Evolutionary conservation across 129 eudicot species (phyloP).

Genomic region (Chrysanthemum makinoi): DNA sequence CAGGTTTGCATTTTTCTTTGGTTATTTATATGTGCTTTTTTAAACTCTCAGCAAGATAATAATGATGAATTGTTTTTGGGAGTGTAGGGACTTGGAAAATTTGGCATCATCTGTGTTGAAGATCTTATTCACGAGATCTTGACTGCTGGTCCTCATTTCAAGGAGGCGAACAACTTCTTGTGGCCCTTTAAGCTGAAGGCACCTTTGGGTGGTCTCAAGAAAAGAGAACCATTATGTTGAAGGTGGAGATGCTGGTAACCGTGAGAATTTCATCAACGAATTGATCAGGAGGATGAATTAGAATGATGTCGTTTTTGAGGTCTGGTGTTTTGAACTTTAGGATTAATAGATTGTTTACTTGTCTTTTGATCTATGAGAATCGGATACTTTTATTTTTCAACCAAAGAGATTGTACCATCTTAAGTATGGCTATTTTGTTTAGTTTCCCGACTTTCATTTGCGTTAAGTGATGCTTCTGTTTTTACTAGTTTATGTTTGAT

Average conservation of each 20-base stretch:
- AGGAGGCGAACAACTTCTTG: slow-evolving; percentile 81
- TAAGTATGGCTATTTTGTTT: slow-evolving; percentile 17
- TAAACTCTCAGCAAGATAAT: neutral
- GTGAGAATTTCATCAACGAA: slow-evolving; percentile 75
- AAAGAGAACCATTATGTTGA: slow-evolving; percentile 86
- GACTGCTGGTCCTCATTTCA: slow-evolving; percentile 87
- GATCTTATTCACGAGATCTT: slow-evolving; percentile 83
- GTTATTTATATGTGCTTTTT: too few relatives aligned
- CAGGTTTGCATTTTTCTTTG: slow-evolving; percentile 37
- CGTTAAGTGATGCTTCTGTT: neutral
- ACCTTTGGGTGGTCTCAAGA: slow-evolving; percentile 75
- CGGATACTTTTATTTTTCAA: slow-evolving; percentile 22
- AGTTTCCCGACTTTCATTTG: slow-evolving; percentile 13
- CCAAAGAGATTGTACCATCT: slow-evolving; percentile 22
- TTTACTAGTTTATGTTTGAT: neutral
- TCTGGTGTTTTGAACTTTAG: slow-evolving; percentile 30
- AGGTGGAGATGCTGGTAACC: slow-evolving; percentile 93
- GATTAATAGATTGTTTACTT: slow-evolving; percentile 23
- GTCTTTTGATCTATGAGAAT: slow-evolving; percentile 21
- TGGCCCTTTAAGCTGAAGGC: slow-evolving; percentile 88
- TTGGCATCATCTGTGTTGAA: slow-evolving; percentile 74
- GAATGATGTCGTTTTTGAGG: slow-evolving; percentile 10
- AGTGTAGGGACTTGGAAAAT: slow-evolving; percentile 59
- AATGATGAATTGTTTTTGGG: neutral
- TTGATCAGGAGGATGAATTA: slow-evolving; percentile 88